Conservation (phyloP, 768 basidiomycete species). For the Tylopilus balloui region DNA sequence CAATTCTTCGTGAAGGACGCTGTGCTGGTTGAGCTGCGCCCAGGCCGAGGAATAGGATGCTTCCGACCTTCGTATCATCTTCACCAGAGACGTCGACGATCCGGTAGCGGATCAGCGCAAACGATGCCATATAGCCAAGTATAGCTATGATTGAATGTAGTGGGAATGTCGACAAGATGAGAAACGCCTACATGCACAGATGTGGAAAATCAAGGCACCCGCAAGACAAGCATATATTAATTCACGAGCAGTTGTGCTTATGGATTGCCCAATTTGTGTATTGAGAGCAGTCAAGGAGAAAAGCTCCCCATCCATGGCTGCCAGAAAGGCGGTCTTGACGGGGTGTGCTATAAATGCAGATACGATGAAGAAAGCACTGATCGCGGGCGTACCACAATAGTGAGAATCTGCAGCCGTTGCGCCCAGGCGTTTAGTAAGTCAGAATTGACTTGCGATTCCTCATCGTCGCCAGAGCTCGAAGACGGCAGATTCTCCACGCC, state of each 20-base stretch:
- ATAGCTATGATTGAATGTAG: conserved; percentile 14
- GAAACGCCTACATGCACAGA: conserved; percentile 25
- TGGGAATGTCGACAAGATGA: neutral
- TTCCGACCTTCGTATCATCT: conserved; percentile 16
- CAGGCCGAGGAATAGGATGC: neutral
- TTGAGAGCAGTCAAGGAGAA: conserved; percentile 25
- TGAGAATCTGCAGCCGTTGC: conserved; percentile 27
- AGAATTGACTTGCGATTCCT: conserved; percentile 11
- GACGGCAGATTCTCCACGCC: neutral
- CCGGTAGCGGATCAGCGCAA: conserved; percentile 27
- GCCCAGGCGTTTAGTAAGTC: conserved; percentile 24
- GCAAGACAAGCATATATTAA: conserved; percentile 28
- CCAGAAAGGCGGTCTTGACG: conserved; percentile 28
- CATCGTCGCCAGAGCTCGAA: neutral
- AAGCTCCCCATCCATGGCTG: conserved; percentile 26
- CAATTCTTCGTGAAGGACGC: conserved; percentile 8
- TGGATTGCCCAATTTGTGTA: conserved; percentile 14
- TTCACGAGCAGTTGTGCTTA: conserved; percentile 13
- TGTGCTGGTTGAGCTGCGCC: conserved; percentile 7
- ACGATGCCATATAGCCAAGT: conserved; percentile 27
- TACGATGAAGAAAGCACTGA: neutral
- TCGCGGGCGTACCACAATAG: conserved; percentile 23
- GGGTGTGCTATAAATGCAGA: neutral
- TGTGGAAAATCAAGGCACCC: conserved; percentile 30
- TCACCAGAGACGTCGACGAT: conserved; percentile 14